Evolutionary conservation across 2,329 filamentous ascomycete genomes (phyloP), one percentile per base, ranked within the genome.

Genomic region (Colletotrichum tanaceti): DNA sequence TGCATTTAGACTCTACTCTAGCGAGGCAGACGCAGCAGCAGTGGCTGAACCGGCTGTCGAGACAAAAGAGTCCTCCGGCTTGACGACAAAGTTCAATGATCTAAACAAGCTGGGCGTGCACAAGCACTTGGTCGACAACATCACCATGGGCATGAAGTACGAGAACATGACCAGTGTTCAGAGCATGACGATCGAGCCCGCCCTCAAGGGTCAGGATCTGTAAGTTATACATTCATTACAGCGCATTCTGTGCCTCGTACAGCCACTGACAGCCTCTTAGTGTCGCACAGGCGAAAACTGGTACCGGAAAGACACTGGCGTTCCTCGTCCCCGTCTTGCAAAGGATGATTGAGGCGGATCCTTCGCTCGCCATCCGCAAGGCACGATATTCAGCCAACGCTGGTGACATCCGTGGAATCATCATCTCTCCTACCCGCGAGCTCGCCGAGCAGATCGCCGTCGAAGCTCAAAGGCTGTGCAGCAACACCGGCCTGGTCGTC

Each of bases 291-390:
- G 96, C 96, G 68, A 97, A 93, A 82, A 99, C 96, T 10, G 96
- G 96, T 77, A 98, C 96, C 4, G 96, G 96, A 77, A 99, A 99
- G 83, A 99, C 96, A 0, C 83, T 98, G 65, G 96, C 93, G 43
- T 99, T 98, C 84, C 85, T 99, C 28, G 81, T 98, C 7, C 96
- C 96, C 58, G 84, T 94, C 9, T 82, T 98, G 60, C 93, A 98
- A 78, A 90, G 90, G 68, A 92, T 97, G 75, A 83, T 97, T 70
- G 78, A 81, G 22, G 81, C 85, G 68, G 88, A 93, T 71, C 88
- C 89, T 1, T 79, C 82, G 0, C 85, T 97, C 41, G 88, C 86
- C 60, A 77, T 82, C 44, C 83, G 77, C 69, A 72, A 74, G 11
- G 75, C 79, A 57, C 74, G 73, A 18, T 73, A 75, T n/a, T 66